Evolutionary conservation across 768 basidiomycete species (phyloP).

Genomic region (Melanogaster broomeanus): DNA sequence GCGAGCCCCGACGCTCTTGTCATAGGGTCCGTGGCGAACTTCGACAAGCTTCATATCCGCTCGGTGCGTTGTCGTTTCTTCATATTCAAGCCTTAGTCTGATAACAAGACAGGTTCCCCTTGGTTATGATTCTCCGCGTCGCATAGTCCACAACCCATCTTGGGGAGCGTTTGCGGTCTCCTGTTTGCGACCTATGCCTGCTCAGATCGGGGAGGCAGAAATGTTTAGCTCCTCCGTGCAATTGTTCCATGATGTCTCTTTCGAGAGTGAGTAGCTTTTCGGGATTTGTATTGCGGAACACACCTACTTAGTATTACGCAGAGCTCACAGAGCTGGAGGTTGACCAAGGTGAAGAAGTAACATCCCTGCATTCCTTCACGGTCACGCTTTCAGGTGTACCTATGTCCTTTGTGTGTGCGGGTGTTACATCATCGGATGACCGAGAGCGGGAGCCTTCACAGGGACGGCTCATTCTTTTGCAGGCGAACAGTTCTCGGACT

Average conservation of each 20-base stretch:
- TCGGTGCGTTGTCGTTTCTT: slow-evolving; percentile 47
- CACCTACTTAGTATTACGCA: slow-evolving; percentile 9
- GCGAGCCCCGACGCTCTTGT: slow-evolving; percentile 53
- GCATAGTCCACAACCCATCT: slow-evolving; percentile 59
- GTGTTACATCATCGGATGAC: slow-evolving; percentile 42
- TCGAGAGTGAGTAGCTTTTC: slow-evolving; percentile 52
- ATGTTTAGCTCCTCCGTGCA: slow-evolving; percentile 57
- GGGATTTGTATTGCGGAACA: neutral
- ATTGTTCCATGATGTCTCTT: slow-evolving; percentile 63
- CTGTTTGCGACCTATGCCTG: slow-evolving; percentile 55
- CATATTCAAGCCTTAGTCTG: neutral
- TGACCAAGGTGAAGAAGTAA: slow-evolving; percentile 60
- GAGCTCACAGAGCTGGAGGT: slow-evolving; percentile 33
- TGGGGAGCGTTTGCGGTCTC: slow-evolving; percentile 66
- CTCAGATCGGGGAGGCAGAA: slow-evolving; percentile 53
- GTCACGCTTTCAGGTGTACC: slow-evolving; percentile 28
- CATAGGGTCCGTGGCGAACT: slow-evolving; percentile 65
- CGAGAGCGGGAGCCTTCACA: slow-evolving; percentile 51
- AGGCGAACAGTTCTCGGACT: slow-evolving; percentile 23
- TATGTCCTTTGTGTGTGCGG: slow-evolving; percentile 50
- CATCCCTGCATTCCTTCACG: slow-evolving; percentile 44
- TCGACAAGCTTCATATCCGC: slow-evolving; percentile 81
- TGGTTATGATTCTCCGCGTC: slow-evolving; percentile 70
- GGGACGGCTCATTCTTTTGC: slow-evolving; percentile 66
- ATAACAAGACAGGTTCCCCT: slow-evolving; percentile 55